Conservation (phyloP, 2,329 filamentous ascomycete species). For the Cadophora sp. region DNA sequence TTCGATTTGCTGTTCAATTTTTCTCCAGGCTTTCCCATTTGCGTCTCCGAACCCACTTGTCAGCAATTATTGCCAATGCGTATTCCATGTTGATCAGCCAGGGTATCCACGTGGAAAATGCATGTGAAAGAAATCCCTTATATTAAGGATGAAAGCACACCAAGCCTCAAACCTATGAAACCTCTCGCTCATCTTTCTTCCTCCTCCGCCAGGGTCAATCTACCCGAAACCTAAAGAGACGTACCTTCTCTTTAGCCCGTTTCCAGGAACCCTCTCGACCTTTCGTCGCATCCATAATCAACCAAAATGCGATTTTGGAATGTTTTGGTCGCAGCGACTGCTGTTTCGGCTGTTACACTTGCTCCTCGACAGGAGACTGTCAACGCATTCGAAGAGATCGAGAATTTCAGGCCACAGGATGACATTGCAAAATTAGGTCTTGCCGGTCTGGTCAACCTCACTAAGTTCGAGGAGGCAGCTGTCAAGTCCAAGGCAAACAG, state of each 20-base stretch:
- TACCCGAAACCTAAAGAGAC: background rate
- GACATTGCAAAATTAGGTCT: constrained; percentile 11
- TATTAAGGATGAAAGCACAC: background rate
- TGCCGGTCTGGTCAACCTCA: constrained; percentile 6
- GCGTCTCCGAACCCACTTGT: background rate
- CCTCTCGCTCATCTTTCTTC: background rate
- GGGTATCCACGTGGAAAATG: background rate
- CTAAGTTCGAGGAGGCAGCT: constrained; percentile 9
- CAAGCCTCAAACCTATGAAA: background rate
- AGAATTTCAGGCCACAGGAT: constrained; percentile 13
- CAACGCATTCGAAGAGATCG: constrained; percentile 1
- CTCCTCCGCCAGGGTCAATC: background rate
- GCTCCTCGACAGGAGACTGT: constrained; percentile 1
- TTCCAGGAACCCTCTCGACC: background rate
- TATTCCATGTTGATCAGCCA: background rate
- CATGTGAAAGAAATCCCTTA: background rate
- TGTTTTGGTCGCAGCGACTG: background rate
- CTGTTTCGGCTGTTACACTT: constrained; percentile 3
- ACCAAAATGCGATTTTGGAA: background rate
- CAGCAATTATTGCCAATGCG: background rate
- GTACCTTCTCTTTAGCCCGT: background rate
- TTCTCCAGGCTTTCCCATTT: background rate
- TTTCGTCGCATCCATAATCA: background rate
- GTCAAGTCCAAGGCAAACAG: constrained; percentile 10
- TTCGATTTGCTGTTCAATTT: background rate